Evolutionary conservation across 2,329 filamentous ascomycete genomes (phyloP).

Genomic region (Colletotrichum ledebouriae): DNA sequence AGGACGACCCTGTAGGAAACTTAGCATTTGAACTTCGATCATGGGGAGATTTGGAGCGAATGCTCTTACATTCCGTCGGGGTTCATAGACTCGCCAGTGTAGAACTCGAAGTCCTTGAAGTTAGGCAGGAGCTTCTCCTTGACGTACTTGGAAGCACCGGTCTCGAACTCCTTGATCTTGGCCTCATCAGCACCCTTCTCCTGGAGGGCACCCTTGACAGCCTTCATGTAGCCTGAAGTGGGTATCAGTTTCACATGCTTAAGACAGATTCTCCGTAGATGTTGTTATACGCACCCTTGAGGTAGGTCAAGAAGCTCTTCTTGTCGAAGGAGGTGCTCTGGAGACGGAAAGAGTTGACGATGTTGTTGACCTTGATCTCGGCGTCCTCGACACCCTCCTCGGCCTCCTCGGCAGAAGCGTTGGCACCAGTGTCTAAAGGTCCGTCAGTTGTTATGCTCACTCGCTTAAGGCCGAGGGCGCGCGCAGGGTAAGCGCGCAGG

Average conservation of each 20-base stretch:
- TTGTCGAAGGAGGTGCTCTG: slow-evolving; percentile 85
- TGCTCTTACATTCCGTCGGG: slow-evolving; percentile 87
- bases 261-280: background rate
- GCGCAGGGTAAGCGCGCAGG: slow-evolving; percentile 27
- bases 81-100: slow-evolving; percentile 92
- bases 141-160: slow-evolving; percentile 77
- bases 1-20: slow-evolving; percentile 77
- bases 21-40: background rate
- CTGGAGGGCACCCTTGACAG: slow-evolving; percentile 79
- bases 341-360: slow-evolving; percentile 92
- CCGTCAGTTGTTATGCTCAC: slow-evolving; percentile 20
- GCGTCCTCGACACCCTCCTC: slow-evolving; percentile 81
- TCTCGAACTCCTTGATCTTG: slow-evolving; percentile 83
- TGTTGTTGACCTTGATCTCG: slow-evolving; percentile 86
- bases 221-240: slow-evolving; percentile 86
- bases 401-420: slow-evolving; percentile 93
- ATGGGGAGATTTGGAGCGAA: slow-evolving; percentile 7
- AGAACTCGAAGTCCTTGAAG: slow-evolving; percentile 98
- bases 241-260: too few relatives aligned
- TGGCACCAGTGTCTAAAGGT: slow-evolving; percentile 85
- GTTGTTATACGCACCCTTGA: slow-evolving; percentile 77
- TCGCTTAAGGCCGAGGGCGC: slow-evolving; percentile 2
- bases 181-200: slow-evolving; percentile 72
- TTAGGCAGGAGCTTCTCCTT: slow-evolving; percentile 85
- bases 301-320: slow-evolving; percentile 84